Evolutionary conservation across 805 yeast genomes (phyloP).

Genomic region (Maudiozyma serrabonitensis): DNA sequence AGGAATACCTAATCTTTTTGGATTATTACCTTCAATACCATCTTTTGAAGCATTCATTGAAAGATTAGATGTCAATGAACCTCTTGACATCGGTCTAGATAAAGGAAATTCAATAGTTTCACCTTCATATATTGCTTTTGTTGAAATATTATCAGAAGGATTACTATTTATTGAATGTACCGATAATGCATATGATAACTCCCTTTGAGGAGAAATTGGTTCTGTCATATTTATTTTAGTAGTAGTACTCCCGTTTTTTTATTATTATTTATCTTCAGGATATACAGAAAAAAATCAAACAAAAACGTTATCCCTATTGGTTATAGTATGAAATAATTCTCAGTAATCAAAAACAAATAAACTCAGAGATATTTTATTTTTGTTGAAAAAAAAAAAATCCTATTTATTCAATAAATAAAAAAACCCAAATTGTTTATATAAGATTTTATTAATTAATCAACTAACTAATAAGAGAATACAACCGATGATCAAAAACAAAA

Average conservation of each 20-base stretch:
- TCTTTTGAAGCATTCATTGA: conserved; percentile 69
- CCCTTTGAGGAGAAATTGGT: conserved; percentile 9
- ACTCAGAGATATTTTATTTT: too few species aligned
- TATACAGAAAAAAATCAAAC: too few species aligned
- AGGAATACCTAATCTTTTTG: conserved; percentile 38
- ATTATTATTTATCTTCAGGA: too few species aligned
- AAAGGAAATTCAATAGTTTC: conserved; percentile 19
- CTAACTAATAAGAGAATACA: too few species aligned
- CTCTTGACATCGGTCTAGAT: conserved; percentile 52
- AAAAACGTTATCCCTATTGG: too few species aligned
- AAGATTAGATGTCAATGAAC: conserved; percentile 55
- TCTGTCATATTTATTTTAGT: conserved; percentile 10
- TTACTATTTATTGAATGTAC: conserved; percentile 1
- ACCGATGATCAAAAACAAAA: too few species aligned
- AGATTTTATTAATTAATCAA: too few species aligned
- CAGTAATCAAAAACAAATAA: too few species aligned
- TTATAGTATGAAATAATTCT: too few species aligned
- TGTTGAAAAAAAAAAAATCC: too few species aligned
- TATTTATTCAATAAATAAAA: too few species aligned
- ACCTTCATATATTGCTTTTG: conserved; percentile 15
- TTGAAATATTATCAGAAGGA: conserved; percentile 12
- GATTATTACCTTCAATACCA: conserved; percentile 56
- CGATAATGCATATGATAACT: neutral
- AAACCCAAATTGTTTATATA: too few species aligned
- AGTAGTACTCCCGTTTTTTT: neutral